Conservation (phyloP, 2,329 filamentous ascomycete genomes). For the Celoporthe dispersa region DNA sequence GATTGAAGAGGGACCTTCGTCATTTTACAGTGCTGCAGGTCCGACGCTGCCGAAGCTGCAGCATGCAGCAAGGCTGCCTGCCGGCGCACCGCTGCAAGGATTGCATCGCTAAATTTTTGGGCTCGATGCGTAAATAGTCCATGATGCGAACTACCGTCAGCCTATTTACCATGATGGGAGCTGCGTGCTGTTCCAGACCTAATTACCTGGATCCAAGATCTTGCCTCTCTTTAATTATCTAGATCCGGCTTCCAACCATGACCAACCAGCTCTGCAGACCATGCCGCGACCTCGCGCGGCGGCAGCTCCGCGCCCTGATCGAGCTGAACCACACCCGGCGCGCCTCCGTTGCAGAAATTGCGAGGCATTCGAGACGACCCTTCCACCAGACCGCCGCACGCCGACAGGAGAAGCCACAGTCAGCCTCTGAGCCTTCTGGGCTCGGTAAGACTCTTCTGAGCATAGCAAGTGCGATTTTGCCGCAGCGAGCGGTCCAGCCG, state of each 20-base stretch:
- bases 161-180: not conserved
- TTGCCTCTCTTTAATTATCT: not conserved
- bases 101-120: conserved; percentile 24
- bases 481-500: conserved; percentile 39
- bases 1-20: not conserved
- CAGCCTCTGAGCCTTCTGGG: conserved; percentile 11
- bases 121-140: conserved; percentile 38
- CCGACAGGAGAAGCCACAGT: conserved; percentile 17
- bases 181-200: not conserved
- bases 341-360: conserved; percentile 19
- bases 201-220: not conserved
- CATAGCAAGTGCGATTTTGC: conserved; percentile 23
- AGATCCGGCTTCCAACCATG: conserved; percentile 37
- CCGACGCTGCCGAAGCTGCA: not conserved
- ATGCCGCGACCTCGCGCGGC: conserved; percentile 29
- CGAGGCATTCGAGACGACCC: conserved; percentile 21
- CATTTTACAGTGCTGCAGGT: not conserved
- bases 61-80: not conserved
- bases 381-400: conserved; percentile 27
- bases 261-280: conserved; percentile 52
- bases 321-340: conserved; percentile 18
- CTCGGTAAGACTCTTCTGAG: conserved; percentile 22
- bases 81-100: conserved; percentile 10
- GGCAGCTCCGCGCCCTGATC: conserved; percentile 40
- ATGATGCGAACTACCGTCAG: conserved; percentile 26